These are phyloP conservation scores for Paratinospora sagittata DNA, from an alignment of 164 flowering plant species.

Conservation along the genomic window DNA sequence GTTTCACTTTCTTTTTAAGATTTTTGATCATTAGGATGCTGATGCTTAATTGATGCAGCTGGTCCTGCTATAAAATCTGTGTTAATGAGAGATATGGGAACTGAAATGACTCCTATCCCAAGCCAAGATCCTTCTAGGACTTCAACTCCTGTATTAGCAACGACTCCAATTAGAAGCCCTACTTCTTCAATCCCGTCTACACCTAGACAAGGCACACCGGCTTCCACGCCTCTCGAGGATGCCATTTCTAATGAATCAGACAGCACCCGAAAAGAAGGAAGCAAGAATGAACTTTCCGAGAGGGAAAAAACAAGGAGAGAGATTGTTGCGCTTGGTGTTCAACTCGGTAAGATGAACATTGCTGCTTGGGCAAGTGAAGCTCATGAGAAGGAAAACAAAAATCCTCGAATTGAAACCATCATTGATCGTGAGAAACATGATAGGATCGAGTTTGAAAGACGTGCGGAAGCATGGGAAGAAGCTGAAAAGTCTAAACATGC, in stretches of 20 bases:
- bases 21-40: neutral
- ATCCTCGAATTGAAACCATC: conserved; percentile 39
- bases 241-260: conserved; percentile 10
- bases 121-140: conserved; percentile 96
- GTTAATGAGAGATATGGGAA: conserved; percentile 97
- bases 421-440: conserved; percentile 26
- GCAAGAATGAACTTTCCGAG: conserved; percentile 48
- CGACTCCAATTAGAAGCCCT: conserved; percentile 73
- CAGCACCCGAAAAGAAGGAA: conserved; percentile 13
- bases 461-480: conserved; percentile 91
- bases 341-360: conserved; percentile 80
- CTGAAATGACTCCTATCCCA: conserved; percentile 92
- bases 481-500: conserved; percentile 79
- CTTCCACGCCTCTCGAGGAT: conserved; percentile 29
- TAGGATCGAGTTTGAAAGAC: conserved; percentile 51
- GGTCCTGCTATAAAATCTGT: conserved; percentile 81
- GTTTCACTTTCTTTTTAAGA: neutral
- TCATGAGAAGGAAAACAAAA: conserved; percentile 54
- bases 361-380: conserved; percentile 89
- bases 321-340: conserved; percentile 68
- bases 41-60: conserved; percentile 29
- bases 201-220: conserved; percentile 47
- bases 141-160: conserved; percentile 74
- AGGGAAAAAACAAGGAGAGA: conserved; percentile 79
- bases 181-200: conserved; percentile 64